Evolutionary conservation across 140 eudicot genomes (phyloP), one percentile per base, ranked within the genome.

Genomic region (Senecio squalidus): DNA sequence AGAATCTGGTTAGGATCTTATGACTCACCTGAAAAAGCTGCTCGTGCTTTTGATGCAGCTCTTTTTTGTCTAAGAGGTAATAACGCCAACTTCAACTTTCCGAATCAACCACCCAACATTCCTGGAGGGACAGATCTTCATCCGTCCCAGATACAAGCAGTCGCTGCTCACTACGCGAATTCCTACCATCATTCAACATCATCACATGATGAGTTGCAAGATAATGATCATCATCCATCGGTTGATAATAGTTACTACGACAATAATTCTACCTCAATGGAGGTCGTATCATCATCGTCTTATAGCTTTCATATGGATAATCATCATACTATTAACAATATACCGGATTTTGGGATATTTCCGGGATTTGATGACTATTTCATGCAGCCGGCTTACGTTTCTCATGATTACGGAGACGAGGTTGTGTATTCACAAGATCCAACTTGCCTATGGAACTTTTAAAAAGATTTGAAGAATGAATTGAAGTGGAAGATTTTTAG

Each of bases 1-100:
- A 54, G 87, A 25, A 83, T 79, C 5, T 83, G 93, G 93, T 55
- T 83, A 15, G 93, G 93, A 1, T 80, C 93, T 4, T 83, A 73
- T 23, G 84, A 79, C 20, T 56, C 84, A 0, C 59, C 88, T 0
- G 74, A 73, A 43, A 73, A 81, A 7, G 88, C 88, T 0, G 84
- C 88, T 1, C 69, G 84, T 20, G 88, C 84, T 0, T 81, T 81
- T 3, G 88, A 81, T 13, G 88, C 81, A 0, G 84, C 88, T 0
- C 71, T 60, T 0, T 81, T 48, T 31, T 81, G 88, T 51, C 69
- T 81, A 0, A 64, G 84, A 3, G 88, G 88, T 23, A 45, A 43
- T 31, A 55, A 58, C 0, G 84, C 84, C 2, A 74, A 73, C 22
- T 81, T 81, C 48, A 81, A 81, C 56, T 81, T 81, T 58, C 88